Conservation (phyloP, 106 monocot genomes). For the Dendrobium huoshanense region DNA sequence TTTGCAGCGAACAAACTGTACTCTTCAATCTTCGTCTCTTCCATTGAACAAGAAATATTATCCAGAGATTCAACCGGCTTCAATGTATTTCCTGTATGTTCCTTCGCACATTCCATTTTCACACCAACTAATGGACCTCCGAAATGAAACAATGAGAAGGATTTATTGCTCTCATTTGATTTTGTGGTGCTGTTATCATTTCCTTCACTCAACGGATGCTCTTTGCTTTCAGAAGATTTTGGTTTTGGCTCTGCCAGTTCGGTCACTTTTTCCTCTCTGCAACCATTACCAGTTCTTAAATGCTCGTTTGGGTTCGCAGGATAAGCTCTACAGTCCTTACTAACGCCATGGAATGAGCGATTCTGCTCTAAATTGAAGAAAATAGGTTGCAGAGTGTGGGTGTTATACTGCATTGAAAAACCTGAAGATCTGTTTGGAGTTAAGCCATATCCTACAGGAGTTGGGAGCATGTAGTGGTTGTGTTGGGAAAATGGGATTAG, state of each 20-base stretch:
- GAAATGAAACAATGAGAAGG: slow-evolving; percentile 93
- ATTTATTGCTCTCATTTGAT: slow-evolving; percentile 15
- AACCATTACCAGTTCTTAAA: not conserved
- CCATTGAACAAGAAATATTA: slow-evolving; percentile 27
- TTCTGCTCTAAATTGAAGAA: slow-evolving; percentile 11
- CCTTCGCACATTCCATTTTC: slow-evolving; percentile 16
- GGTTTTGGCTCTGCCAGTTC: slow-evolving; percentile 3
- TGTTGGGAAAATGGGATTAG: slow-evolving; percentile 40
- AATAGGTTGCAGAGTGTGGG: slow-evolving; percentile 24
- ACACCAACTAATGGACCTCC: slow-evolving; percentile 48
- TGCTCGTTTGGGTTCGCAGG: slow-evolving; percentile 14
- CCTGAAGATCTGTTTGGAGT: slow-evolving; percentile 24
- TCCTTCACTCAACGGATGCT: slow-evolving; percentile 10
- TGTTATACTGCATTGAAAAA: slow-evolving; percentile 30
- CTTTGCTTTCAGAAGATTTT: slow-evolving; percentile 3
- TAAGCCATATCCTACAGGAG: slow-evolving; percentile 43
- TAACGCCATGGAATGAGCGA: slow-evolving; percentile 8
- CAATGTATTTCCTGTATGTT: slow-evolving; percentile 10
- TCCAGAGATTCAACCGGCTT: slow-evolving; percentile 7
- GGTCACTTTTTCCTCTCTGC: not conserved
- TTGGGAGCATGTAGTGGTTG: slow-evolving; percentile 37
- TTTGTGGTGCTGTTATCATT: not conserved
- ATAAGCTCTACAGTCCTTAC: not conserved
- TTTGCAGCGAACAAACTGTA: slow-evolving; percentile 75
- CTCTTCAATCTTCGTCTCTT: slow-evolving; percentile 46